Evolutionary conservation across 2,329 filamentous ascomycete genomes (phyloP), one percentile per base, ranked within the genome.

Genomic region (Penicillium concentricum): DNA sequence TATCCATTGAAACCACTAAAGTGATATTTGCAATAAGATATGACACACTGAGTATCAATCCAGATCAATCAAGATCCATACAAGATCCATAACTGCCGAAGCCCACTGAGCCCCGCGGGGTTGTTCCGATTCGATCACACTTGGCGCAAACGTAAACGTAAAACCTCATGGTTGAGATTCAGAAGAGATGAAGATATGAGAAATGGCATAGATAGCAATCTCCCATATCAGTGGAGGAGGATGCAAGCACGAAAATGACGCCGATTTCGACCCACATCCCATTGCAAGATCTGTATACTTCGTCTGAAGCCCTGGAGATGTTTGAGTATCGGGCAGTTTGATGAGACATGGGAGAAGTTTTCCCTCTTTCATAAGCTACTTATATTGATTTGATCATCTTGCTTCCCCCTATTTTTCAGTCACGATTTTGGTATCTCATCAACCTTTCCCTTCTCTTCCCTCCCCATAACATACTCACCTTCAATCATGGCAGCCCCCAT

Each of bases 401-500:
- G 46, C 20, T 39, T 24, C 37, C 12, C 6, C 7, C 26, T 24
- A 24, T 18, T 56, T 35, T 7, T 32, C 24, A n/a, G 22, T 32
- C 28, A 30, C n/a, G 28, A 13, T 15, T 35, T 44, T 43, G 30
- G 22, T 28, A 39, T 53, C 43, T 41, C 10, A n/a, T 35, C 22
- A 37, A 16, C 15, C 18, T 42, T 16, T 24, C 22, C 7, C 15
- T 32, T 28, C 38, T 50, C 52, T 18, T 18, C 28, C 5, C 12
- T 30, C 18, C 15, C 12, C 48, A 18, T 13, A 24, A 24, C 39
- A 30, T 26, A 45, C 15, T n/a, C 18, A 16, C 15, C 22, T 34
- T 20, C 28, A 22, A 45, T 12, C 53, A 61, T 59, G 59, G 16
- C 50, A 3, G 8, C n/a, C 44, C 18, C 47, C 5, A 57, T 62